A percentile compares a stretch with the other conserved stretches of the same genome.
phyloP scores from a whole-genome alignment of 129 eudicot genomes.

The Deinandra increscens region DNA sequence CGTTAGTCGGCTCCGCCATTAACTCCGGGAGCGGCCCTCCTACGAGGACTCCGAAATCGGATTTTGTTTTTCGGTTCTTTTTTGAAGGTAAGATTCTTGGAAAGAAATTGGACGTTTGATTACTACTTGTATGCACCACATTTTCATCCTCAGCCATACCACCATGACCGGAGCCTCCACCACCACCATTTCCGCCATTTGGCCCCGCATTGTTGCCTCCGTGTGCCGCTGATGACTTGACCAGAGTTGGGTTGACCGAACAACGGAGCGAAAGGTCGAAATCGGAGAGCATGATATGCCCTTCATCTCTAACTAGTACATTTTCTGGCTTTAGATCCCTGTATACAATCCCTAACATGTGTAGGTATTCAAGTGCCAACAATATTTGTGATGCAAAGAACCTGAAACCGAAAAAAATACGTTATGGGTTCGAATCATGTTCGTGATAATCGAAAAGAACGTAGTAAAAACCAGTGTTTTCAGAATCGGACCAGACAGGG shows the following conservation, averaged over 20 bases:
- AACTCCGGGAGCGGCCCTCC: constrained; percentile 18
- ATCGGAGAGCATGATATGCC: constrained; percentile 80
- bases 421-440: background rate
- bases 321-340: constrained; percentile 77
- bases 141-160: constrained; percentile 18
- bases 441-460: background rate
- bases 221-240: constrained; percentile 10
- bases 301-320: constrained; percentile 65
- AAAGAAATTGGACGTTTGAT: constrained; percentile 20
- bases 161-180: background rate
- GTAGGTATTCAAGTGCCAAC: constrained; percentile 72
- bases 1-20: constrained; percentile 22
- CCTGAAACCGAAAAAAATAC: constrained; percentile 29
- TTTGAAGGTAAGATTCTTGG: constrained; percentile 30
- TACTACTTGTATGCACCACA: constrained; percentile 16
- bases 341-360: constrained; percentile 74
- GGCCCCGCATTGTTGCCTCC: background rate
- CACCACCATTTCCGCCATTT: background rate
- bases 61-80: constrained; percentile 24
- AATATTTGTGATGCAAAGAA: constrained; percentile 71
- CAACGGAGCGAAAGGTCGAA: constrained; percentile 31
- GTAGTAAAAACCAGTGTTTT: background rate
- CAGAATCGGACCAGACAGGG: too few relatives aligned
- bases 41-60: constrained; percentile 16
- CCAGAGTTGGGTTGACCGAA: constrained; percentile 10